Percentiles rank a stretch among this genome's conserved stretches.
phyloP scores from a whole-genome alignment of 306 rosid species.

The Glycine soja region DNA sequence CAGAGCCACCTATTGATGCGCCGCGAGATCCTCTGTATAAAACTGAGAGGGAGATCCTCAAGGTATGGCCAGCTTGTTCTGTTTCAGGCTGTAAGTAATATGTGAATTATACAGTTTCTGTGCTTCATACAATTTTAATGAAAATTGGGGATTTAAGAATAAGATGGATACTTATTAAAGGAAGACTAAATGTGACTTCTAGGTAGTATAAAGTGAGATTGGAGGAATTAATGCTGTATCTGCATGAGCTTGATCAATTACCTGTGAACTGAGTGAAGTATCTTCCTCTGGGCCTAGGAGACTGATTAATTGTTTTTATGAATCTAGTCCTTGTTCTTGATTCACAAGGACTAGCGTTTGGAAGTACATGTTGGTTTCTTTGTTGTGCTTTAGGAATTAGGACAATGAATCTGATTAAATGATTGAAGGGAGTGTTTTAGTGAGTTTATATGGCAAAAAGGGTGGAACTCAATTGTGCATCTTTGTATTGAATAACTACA shows the following conservation, averaged over 20 bases:
- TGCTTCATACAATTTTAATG: neutral
- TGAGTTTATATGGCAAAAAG: neutral
- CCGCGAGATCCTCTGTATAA: conserved; percentile 63
- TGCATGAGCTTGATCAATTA: conserved; percentile 2
- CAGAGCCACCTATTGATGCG: conserved; percentile 95
- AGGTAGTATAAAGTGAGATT: neutral
- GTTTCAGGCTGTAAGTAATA: conserved; percentile 21
- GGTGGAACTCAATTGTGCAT: conserved; percentile 1
- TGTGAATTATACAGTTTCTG: conserved; percentile 8
- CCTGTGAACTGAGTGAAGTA: neutral
- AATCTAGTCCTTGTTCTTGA: conserved; percentile 6
- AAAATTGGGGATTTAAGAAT: too few species aligned
- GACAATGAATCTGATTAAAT: neutral
- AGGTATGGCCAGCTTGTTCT: conserved; percentile 59
- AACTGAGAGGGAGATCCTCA: conserved; percentile 72
- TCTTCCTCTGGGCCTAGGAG: conserved; percentile 5
- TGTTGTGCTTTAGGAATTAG: neutral
- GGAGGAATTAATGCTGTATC: neutral
- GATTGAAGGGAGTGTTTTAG: neutral
- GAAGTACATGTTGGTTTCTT: neutral
- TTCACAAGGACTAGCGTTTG: neutral
- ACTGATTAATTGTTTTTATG: conserved; percentile 4
- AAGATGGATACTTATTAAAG: neutral
- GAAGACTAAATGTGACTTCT: conserved; percentile 1
- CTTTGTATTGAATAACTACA: too few species aligned